Evolutionary conservation across 2,329 filamentous ascomycete genomes (phyloP), one percentile per base, ranked within the genome.

Genomic region (Fusarium sp.): DNA sequence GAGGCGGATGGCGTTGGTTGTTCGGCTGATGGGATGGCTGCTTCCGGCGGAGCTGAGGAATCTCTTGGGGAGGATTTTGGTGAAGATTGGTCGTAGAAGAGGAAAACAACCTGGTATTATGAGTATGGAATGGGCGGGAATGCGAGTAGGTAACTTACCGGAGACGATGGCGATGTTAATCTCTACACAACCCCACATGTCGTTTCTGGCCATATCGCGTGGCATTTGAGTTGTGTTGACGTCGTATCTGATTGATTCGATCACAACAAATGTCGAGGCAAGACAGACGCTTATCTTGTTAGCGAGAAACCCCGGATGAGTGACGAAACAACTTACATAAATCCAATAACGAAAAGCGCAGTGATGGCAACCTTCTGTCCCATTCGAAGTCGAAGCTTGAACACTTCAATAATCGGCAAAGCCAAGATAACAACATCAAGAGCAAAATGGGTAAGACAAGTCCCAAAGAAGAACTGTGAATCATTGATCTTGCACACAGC

Each of bases 391-490:
- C 74, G 63, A 9, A 81, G 67, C 22, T 76, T 76, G 9, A 72
- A 67, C 0, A 81, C 74, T 62, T 81, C 77, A 20, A 79, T 62
- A 1, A 78, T 51, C 0, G 78, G 79, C 6, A 81, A 58, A 1
- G 64, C 57, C 20, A 81, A 54, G 15, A 80, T 80, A 5, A 70
- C 57, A 8, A 80, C 32, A 24, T 81, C 80, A 20, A 81, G 72
- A 4, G 78, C 5, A 9, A 78, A 70, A 53, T 81, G 80, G 0
- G 74, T 74, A 3, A 79, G 56, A 4, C 77, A 73, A 1, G 77
- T 78, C 2, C 76, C 77, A 25, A 79, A 77, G 54, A 80, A 79
- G 57, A 78, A 80, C 3, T 75, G 73, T 0, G 68, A 61, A 34
- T 76, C 77, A 24, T 79, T 74, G 55, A 81, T 79, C 15, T 58